Conservation (phyloP, 2,329 filamentous ascomycete species). For the Orbilia brochopaga region DNA sequence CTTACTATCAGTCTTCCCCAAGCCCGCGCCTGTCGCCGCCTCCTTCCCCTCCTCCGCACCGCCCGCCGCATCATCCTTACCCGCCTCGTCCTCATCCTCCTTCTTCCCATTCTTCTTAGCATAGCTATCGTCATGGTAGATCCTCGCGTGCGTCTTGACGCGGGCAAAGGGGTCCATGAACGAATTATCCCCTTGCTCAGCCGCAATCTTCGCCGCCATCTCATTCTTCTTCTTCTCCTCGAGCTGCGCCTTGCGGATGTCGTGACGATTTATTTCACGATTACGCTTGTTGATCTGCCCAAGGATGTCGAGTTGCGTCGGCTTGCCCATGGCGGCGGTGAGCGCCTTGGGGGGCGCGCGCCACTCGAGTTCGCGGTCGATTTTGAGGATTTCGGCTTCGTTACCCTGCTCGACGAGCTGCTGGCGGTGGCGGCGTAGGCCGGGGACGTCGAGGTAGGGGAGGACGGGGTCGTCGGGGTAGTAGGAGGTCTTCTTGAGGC, state of each 20-base stretch:
- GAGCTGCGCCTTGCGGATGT: constrained; percentile 87
- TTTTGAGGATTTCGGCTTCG: constrained; percentile 56
- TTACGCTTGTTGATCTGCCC: constrained; percentile 84
- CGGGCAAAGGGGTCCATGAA: constrained; percentile 64
- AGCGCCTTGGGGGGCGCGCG: constrained; percentile 62
- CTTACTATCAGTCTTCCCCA: constrained; percentile 62
- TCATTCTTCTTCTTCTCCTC: constrained; percentile 74
- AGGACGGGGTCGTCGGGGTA: constrained; percentile 38
- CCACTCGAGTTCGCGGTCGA: constrained; percentile 68
- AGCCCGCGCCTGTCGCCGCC: constrained; percentile 54
- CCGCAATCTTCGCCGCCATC: constrained; percentile 69
- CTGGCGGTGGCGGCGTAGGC: constrained; percentile 62
- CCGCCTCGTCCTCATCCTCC: constrained; percentile 61
- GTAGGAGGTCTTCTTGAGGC: constrained; percentile 56
- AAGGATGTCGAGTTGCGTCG: constrained; percentile 77
- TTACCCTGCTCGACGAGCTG: constrained; percentile 72
- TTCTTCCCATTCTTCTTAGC: constrained; percentile 29
- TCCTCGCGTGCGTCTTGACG: constrained; percentile 71
- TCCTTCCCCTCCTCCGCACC: constrained; percentile 61
- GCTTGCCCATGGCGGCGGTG: constrained; percentile 59
- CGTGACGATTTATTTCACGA: constrained; percentile 81
- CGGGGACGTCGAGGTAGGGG: constrained; percentile 58
- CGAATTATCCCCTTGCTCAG: constrained; percentile 65
- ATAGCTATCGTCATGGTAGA: constrained; percentile 64
- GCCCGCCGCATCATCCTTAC: constrained; percentile 58